Evolutionary conservation across 495 filamentous ascomycete species (phyloP), one percentile per base, ranked within the genome.

Genomic region (Tetracladium setigerum): DNA sequence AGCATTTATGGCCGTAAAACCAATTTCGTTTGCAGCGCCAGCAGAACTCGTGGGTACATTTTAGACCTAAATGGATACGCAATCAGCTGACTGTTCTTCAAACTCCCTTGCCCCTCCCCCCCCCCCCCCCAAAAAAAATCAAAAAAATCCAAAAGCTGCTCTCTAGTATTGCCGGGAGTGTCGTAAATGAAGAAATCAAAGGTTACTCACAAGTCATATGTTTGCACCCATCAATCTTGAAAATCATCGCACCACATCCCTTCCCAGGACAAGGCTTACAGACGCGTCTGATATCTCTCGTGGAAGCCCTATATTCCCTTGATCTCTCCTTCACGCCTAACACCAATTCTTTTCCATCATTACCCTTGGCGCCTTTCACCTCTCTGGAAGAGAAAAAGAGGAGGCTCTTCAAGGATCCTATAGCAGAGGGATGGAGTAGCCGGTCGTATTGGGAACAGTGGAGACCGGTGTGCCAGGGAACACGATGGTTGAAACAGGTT

Each of bases 401-500:
- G 22, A 27, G 7, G 3, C 3, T 27, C 22, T 7, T 27, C 22
- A 27, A 7, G 7, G 22, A 27, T 27, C 22, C 22, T 27, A 27
- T 3, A 27, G 7, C 3, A 27, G 22, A 27, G 22, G 22, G 22
- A 27, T 27, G 3, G 22, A 7, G 3, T 27, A 27, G 7, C 3
- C 22, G 22, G 22, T 75, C 71, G 38, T 68, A 73, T 51, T 76
- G 64, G 2, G 57, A 62, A 49, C 73, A 77, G 1, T 64, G 63
- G 14, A 67, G 40, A 18, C 61, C 64, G 17, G 59, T 54, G 47
- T 77, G 72, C 71, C 71, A 77, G 5, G 59, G 46, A 0, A 62
- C 44, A 13, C 52, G 50, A 52, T 75, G 72, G 16, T 54, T 56
- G 42, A 67, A 69, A 47, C 69, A 77, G 32, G 67, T 67, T 14